These are phyloP conservation scores for Goffeauzyma gilvescens DNA, from an alignment of 768 basidiomycete species.

Conservation along the genomic window DNA sequence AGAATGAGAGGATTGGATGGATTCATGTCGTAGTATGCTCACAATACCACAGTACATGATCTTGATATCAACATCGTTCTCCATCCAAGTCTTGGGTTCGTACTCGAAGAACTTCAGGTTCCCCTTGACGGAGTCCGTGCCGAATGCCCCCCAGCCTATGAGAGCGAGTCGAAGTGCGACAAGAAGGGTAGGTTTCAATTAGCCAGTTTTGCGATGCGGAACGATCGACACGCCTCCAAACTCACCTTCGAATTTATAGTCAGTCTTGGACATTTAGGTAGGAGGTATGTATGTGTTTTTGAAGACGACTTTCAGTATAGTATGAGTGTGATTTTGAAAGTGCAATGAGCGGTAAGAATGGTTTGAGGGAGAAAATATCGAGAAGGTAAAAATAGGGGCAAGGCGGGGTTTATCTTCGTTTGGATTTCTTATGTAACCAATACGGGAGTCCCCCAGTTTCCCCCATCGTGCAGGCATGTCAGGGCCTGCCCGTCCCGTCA, in stretches of 20 bases:
- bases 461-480: no score
- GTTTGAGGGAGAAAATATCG: no score
- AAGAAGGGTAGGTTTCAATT: neutral
- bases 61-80: constrained; percentile 41
- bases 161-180: neutral
- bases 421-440: no score
- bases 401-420: no score
- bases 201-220: neutral
- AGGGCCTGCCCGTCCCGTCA: no score
- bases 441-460: no score
- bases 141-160: constrained; percentile 22
- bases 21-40: neutral
- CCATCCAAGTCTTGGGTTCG: constrained; percentile 40
- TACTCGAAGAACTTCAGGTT: constrained; percentile 32
- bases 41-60: constrained; percentile 26
- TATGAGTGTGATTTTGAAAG: no score
- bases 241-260: constrained; percentile 24
- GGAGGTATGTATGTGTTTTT: no score
- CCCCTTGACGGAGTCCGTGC: constrained; percentile 20
- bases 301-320: no score
- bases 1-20: neutral
- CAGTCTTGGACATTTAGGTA: constrained; percentile 1
- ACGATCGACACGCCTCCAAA: neutral
- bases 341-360: no score
- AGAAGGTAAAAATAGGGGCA: no score